phyloP scores from a whole-genome alignment of 2,329 filamentous ascomycete genomes.

The Fusarium brevicatenulatum region DNA sequence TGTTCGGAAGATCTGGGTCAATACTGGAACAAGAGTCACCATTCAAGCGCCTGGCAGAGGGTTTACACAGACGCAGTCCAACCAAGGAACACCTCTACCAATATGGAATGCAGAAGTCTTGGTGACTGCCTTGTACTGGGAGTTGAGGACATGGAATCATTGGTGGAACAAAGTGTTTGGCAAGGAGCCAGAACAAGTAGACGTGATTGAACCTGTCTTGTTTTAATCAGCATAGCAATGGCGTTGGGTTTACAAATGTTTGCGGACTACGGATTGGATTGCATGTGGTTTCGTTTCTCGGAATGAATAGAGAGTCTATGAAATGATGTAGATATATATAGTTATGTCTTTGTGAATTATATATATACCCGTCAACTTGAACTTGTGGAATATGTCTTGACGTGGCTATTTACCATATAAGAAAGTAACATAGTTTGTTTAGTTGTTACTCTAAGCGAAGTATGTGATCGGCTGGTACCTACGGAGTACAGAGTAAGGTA shows the following conservation, averaged over 20 bases:
- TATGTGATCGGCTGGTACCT: not conserved
- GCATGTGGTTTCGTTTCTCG: constrained; percentile 20
- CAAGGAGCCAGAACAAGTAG: not conserved
- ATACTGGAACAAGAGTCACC: constrained; percentile 47
- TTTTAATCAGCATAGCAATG: constrained; percentile 43
- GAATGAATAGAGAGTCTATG: not conserved
- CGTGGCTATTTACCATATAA: too few relatives aligned
- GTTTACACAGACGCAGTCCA: constrained; percentile 48
- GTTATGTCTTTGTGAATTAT: not conserved
- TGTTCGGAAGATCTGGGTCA: constrained; percentile 57
- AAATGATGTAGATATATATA: not conserved
- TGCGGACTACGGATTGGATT: constrained; percentile 12
- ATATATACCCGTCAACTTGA: not conserved
- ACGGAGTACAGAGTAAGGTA: too few relatives aligned
- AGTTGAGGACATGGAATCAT: constrained; percentile 48
- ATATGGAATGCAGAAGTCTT: constrained; percentile 48
- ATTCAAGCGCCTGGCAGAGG: constrained; percentile 52
- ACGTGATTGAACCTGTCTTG: constrained; percentile 27
- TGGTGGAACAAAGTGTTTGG: constrained; percentile 46
- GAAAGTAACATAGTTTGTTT: not conserved
- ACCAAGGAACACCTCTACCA: constrained; percentile 48
- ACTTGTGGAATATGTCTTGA: too few relatives aligned
- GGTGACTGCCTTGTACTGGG: constrained; percentile 45
- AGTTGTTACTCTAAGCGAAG: not conserved
- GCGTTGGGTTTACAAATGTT: constrained; percentile 30